Percentiles rank a stretch among this genome's conserved stretches.
These are phyloP conservation scores for Alternaria triticina DNA, from an alignment of 2,329 filamentous ascomycete genomes.

Conservation along the genomic window DNA sequence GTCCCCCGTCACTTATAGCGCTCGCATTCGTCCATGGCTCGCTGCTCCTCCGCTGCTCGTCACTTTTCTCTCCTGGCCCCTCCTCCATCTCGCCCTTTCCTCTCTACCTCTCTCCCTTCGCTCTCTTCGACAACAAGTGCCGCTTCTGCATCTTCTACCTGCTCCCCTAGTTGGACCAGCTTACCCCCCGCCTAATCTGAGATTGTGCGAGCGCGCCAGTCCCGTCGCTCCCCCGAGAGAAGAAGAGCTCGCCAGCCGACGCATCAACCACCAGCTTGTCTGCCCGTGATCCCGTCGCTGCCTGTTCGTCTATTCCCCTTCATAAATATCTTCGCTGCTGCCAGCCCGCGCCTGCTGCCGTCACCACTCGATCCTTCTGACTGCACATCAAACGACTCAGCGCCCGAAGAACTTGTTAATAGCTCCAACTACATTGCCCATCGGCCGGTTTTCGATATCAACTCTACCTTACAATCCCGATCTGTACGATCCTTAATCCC, in stretches of 20 bases:
- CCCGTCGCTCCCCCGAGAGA: conserved; percentile 43
- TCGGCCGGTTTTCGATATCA: conserved; percentile 46
- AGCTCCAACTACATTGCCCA: conserved; percentile 45
- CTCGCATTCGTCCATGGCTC: conserved; percentile 35
- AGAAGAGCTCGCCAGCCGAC: conserved; percentile 37
- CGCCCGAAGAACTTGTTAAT: conserved; percentile 43
- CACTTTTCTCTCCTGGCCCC: conserved; percentile 40
- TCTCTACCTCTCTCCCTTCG: conserved; percentile 45
- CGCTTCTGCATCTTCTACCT: conserved; percentile 48
- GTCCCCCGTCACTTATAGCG: conserved; percentile 25
- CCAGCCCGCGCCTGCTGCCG: conserved; percentile 22
- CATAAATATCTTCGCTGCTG: conserved; percentile 19
- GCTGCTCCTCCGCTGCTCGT: conserved; percentile 63
- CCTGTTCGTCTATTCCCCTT: conserved; percentile 33
- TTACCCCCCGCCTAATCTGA: conserved; percentile 39
- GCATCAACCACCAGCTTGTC: conserved; percentile 20
- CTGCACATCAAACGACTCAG: conserved; percentile 15
- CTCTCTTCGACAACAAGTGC: conserved; percentile 36
- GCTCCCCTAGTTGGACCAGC: conserved; percentile 40
- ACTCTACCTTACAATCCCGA: conserved; percentile 37
- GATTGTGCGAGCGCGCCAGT: conserved; percentile 44
- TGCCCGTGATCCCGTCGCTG: conserved; percentile 33
- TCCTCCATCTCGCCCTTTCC: conserved; percentile 56
- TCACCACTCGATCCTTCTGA: conserved; percentile 24
- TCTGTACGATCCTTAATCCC: conserved; percentile 50